These are phyloP conservation scores for Cyclanthera cordifolia DNA, from an alignment of 306 rosid genomes.

Conservation along the genomic window DNA sequence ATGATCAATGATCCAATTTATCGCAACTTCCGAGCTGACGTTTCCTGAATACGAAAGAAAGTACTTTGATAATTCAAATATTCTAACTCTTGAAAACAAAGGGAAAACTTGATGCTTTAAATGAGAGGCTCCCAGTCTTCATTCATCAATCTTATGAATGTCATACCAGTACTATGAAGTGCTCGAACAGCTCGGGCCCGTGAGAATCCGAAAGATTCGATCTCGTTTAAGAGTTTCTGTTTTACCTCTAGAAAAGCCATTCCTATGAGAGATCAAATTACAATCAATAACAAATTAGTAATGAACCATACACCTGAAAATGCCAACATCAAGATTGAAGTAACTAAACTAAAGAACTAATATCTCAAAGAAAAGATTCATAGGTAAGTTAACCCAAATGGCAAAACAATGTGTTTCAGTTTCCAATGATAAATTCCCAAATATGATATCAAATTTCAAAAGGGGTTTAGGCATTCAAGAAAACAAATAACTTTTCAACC, in stretches of 20 bases:
- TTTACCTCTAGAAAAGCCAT: constrained; percentile 65
- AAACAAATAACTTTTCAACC: background rate
- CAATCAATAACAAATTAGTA: background rate
- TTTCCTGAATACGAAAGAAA: constrained; percentile 37
- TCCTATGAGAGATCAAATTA: background rate
- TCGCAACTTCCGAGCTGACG: constrained; percentile 40
- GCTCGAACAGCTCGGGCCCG: constrained; percentile 39
- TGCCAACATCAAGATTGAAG: background rate
- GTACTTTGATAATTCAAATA: background rate
- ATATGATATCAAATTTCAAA: background rate
- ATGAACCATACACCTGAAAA: background rate
- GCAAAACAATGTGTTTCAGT: background rate
- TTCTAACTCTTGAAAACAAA: background rate
- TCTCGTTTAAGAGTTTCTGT: constrained; percentile 35
- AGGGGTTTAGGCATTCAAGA: background rate
- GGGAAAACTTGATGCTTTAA: background rate
- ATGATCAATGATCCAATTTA: constrained; percentile 64
- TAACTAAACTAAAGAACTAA: background rate
- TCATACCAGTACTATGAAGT: constrained; percentile 51
- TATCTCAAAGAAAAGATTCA: background rate
- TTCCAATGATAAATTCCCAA: background rate
- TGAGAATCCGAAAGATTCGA: constrained; percentile 58
- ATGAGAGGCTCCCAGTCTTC: background rate
- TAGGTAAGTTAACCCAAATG: background rate
- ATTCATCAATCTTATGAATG: background rate